These are phyloP conservation scores for Harringtonia aguacate DNA, from an alignment of 2,329 filamentous ascomycete species.

Conservation along the genomic window DNA sequence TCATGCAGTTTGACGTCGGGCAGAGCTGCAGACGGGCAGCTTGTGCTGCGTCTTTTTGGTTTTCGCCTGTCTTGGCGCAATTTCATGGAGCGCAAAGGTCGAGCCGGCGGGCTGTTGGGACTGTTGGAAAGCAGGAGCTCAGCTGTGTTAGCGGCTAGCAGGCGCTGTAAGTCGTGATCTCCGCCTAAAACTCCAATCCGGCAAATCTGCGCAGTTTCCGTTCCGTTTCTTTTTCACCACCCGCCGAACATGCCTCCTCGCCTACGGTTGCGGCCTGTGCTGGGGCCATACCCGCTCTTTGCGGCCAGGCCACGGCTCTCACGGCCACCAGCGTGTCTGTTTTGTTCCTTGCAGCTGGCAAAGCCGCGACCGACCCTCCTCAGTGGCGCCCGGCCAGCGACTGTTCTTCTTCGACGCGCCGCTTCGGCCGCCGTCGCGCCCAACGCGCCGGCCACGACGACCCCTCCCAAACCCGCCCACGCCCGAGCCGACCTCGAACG, in stretches of 20 bases:
- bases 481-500: slow-evolving; percentile 39
- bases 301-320: neutral
- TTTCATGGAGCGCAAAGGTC: no score
- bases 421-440: slow-evolving; percentile 14
- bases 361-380: neutral
- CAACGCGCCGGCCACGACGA: neutral
- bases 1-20: no score
- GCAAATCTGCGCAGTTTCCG: neutral
- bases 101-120: no score
- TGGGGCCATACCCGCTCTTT: neutral
- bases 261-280: slow-evolving; percentile 13
- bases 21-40: no score
- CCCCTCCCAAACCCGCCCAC: slow-evolving; percentile 10
- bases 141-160: neutral
- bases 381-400: neutral
- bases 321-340: slow-evolving; percentile 16
- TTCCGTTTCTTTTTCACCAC: neutral
- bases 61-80: no score
- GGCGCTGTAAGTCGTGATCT: neutral
- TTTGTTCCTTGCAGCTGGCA: slow-evolving; percentile 18
- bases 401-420: slow-evolving; percentile 12
- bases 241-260: slow-evolving; percentile 19
- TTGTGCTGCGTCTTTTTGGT: no score
- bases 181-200: neutral
- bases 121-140: no score